Evolutionary conservation across 2,329 filamentous ascomycete species (phyloP).

Genomic region (Arthrinium puccinioides): DNA sequence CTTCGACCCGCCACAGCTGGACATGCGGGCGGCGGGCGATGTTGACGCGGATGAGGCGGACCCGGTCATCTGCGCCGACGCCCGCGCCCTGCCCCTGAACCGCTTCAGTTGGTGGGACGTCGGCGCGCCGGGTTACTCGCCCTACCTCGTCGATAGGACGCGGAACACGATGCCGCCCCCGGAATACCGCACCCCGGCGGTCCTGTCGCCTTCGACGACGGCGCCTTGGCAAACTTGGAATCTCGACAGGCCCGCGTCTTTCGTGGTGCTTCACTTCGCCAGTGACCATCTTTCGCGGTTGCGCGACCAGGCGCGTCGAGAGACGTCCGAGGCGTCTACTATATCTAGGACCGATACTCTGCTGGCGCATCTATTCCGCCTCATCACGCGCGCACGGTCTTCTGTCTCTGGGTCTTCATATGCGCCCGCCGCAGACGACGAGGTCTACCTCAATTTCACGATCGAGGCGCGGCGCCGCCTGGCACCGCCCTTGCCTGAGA

Average conservation of each 20-base stretch:
- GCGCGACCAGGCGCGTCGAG: constrained; percentile 14
- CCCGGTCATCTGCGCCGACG: constrained; percentile 19
- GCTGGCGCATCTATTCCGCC: constrained; percentile 37
- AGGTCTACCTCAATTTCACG: constrained; percentile 31
- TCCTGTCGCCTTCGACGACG: constrained; percentile 21
- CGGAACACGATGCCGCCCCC: constrained; percentile 18
- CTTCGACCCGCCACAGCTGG: constrained; percentile 33
- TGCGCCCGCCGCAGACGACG: constrained; percentile 11
- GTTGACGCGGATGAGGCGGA: constrained; percentile 11
- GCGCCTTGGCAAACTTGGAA: constrained; percentile 37
- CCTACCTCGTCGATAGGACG: constrained; percentile 15
- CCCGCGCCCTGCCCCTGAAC: constrained; percentile 33
- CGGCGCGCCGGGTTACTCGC: constrained; percentile 21
- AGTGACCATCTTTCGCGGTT: constrained; percentile 25
- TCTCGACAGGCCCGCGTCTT: constrained; percentile 20
- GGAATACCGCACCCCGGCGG: constrained; percentile 8
- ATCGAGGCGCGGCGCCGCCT: constrained; percentile 32
- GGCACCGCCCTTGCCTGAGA: constrained; percentile 28
- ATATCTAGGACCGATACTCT: constrained; percentile 37
- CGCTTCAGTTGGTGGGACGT: constrained; percentile 39
- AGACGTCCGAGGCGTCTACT: too few relatives aligned
- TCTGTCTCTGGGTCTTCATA: too few relatives aligned
- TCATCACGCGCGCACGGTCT: constrained; percentile 32
- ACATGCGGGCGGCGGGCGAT: constrained; percentile 20
- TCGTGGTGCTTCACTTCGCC: constrained; percentile 29